Conservation (phyloP, 441 rosid genomes). For the Gossypium schwendimanii region DNA sequence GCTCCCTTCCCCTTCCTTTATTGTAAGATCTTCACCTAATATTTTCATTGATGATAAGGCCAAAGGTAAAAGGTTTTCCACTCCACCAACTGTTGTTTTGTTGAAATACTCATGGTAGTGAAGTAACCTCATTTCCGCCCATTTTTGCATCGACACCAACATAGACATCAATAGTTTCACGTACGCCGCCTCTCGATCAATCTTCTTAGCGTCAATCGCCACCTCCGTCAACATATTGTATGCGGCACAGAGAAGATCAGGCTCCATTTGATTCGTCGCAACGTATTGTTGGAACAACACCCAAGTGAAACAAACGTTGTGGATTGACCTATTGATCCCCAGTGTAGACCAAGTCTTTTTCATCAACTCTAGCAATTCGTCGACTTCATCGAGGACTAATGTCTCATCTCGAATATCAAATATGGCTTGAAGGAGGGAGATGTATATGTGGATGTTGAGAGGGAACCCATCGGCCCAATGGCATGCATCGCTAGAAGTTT, state of each 20-base stretch:
- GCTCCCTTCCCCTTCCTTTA: slow-evolving; percentile 42
- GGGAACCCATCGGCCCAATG: slow-evolving; percentile 98
- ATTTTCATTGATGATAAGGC: slow-evolving; percentile 67
- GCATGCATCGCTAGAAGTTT: slow-evolving; percentile 60
- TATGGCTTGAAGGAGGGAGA: slow-evolving; percentile 54
- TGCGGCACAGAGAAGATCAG: slow-evolving; percentile 69
- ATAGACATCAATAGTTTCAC: slow-evolving; percentile 52
- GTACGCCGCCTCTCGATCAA: slow-evolving; percentile 57
- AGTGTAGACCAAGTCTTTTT: slow-evolving; percentile 86
- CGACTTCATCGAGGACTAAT: slow-evolving; percentile 77
- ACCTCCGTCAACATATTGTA: slow-evolving; percentile 74
- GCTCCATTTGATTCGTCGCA: slow-evolving; percentile 55
- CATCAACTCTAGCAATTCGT: slow-evolving; percentile 83
- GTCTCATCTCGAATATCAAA: slow-evolving; percentile 79
- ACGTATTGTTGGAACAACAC: slow-evolving; percentile 78
- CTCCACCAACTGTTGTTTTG: slow-evolving; percentile 45
- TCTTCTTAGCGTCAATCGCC: slow-evolving; percentile 63
- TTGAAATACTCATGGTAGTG: slow-evolving; percentile 72
- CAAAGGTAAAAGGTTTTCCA: slow-evolving; percentile 67
- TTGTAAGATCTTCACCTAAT: slow-evolving; percentile 60
- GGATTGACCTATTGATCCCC: slow-evolving; percentile 64
- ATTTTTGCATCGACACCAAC: slow-evolving; percentile 65
- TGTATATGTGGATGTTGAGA: slow-evolving; percentile 70
- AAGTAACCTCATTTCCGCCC: slow-evolving; percentile 78
- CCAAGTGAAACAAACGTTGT: slow-evolving; percentile 81